phyloP scores from a whole-genome alignment of 1,284 basidiomycete genomes.

The Leucoagaricus sp. region DNA sequence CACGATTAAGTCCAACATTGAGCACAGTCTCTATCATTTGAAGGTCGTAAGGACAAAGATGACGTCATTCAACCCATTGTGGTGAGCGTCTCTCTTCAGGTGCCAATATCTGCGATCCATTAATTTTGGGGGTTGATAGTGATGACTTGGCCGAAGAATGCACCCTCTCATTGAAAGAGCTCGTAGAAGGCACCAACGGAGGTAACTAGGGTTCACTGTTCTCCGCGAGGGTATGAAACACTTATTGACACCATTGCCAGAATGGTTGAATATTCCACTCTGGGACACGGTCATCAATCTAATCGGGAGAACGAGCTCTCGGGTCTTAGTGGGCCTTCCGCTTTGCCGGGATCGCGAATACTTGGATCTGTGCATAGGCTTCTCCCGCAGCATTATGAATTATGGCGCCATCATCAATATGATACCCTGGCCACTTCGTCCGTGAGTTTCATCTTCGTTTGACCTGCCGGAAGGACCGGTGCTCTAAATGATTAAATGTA shows the following conservation, averaged over 20 bases:
- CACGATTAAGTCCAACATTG: neutral
- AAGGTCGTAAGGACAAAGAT: constrained; percentile 30
- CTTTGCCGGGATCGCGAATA: neutral
- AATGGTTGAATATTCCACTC: constrained; percentile 22
- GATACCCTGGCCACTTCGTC: neutral
- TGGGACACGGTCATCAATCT: neutral
- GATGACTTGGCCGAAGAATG: constrained; percentile 12
- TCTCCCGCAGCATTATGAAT: neutral
- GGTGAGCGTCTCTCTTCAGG: neutral
- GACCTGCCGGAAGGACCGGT: neutral
- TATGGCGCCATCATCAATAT: neutral
- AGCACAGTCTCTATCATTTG: neutral
- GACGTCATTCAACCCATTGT: neutral
- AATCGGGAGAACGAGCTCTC: neutral
- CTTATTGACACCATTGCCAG: constrained; percentile 10
- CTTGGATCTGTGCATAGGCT: neutral
- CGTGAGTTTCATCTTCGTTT: neutral
- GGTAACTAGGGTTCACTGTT: neutral
- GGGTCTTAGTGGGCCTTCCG: neutral
- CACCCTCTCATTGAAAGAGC: neutral
- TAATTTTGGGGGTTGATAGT: neutral
- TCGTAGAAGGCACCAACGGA: neutral
- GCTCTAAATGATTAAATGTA: neutral
- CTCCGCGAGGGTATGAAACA: neutral
- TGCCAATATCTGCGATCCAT: neutral